Evolutionary conservation across 2,329 filamentous ascomycete genomes (phyloP).

Genomic region (Ophiocordyceps camponoti-rufipedis): DNA sequence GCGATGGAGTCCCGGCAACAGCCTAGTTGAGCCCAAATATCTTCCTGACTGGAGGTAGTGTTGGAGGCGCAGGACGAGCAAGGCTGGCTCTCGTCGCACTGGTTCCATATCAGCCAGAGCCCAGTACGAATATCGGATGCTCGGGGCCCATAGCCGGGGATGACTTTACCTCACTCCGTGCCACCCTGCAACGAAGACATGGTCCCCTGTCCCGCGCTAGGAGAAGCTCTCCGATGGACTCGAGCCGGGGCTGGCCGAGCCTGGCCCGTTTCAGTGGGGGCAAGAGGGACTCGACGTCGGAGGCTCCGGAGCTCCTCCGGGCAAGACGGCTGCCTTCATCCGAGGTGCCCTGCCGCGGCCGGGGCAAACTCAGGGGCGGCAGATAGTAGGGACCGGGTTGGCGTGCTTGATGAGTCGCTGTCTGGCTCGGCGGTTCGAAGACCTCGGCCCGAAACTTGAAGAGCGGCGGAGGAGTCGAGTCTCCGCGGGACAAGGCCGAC

Average conservation of each 20-base stretch:
- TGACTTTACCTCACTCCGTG: slow-evolving; percentile 24
- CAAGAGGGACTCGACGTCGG: slow-evolving; percentile 30
- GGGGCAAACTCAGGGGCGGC: slow-evolving; percentile 3
- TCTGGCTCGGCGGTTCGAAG: neutral
- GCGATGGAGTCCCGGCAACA: slow-evolving; percentile 31
- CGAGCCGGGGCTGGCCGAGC: slow-evolving; percentile 30
- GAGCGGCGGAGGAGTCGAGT: slow-evolving; percentile 2
- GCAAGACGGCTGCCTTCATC: slow-evolving; percentile 16
- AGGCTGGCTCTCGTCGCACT: slow-evolving; percentile 34
- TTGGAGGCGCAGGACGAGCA: slow-evolving; percentile 27
- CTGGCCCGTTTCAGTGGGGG: slow-evolving; percentile 36
- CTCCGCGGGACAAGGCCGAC: slow-evolving; percentile 21
- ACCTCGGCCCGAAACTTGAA: slow-evolving; percentile 1
- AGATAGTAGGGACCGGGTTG: slow-evolving; percentile 1
- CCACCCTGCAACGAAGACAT: slow-evolving; percentile 32
- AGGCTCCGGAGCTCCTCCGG: slow-evolving; percentile 23
- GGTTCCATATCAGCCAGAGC: neutral
- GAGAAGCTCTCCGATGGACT: slow-evolving; percentile 38
- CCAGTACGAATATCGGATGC: neutral
- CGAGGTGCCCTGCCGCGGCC: slow-evolving; percentile 14
- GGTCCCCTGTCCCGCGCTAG: slow-evolving; percentile 27
- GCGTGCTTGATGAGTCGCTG: neutral
- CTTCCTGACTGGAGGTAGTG: slow-evolving; percentile 16
- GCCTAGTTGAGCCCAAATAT: slow-evolving; percentile 29
- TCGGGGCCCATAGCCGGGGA: neutral